phyloP scores from a whole-genome alignment of 768 basidiomycete genomes.

The Auricularia cornea region DNA sequence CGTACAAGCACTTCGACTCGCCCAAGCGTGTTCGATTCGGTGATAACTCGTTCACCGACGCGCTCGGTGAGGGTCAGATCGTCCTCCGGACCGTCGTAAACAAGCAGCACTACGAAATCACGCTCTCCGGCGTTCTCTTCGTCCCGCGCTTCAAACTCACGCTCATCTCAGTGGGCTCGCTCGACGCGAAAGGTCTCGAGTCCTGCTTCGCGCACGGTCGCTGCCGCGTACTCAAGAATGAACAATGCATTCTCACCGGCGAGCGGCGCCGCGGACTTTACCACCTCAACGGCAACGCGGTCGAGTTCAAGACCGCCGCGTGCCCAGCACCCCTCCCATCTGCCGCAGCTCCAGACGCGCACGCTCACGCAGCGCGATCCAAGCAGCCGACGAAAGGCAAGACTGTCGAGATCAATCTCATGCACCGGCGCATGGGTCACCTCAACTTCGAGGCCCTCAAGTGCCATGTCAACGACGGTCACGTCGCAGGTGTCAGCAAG shows the following conservation, averaged over 20 bases:
- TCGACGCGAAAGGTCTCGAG: conserved; percentile 1
- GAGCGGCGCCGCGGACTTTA: conserved; percentile 7
- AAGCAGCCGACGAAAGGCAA: not conserved
- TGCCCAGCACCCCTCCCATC: not conserved
- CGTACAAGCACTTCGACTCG: not conserved
- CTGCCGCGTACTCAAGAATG: conserved; percentile 1
- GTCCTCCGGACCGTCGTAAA: conserved; percentile 1
- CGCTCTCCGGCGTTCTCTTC: conserved; percentile 2
- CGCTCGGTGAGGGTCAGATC: conserved; percentile 7
- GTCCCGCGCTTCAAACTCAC: conserved; percentile 10
- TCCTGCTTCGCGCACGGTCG: conserved; percentile 2
- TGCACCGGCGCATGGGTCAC: conserved; percentile 5
- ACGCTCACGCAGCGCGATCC: too few relatives aligned
- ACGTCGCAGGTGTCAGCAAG: not conserved
- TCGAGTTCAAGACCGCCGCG: not conserved
- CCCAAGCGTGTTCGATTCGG: conserved; percentile 9
- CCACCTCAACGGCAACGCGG: conserved; percentile 1
- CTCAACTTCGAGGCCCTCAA: not conserved
- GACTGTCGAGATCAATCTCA: conserved; percentile 2
- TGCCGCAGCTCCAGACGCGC: not conserved
- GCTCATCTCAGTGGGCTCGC: conserved; percentile 8
- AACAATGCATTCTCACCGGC: not conserved
- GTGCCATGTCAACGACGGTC: not conserved
- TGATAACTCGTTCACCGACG: conserved; percentile 8
- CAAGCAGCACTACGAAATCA: not conserved